Percentiles rank a stretch among this genome's conserved stretches.
These are phyloP conservation scores for Linum trigynum DNA, from an alignment of 345 rosid species.

Conservation along the genomic window DNA sequence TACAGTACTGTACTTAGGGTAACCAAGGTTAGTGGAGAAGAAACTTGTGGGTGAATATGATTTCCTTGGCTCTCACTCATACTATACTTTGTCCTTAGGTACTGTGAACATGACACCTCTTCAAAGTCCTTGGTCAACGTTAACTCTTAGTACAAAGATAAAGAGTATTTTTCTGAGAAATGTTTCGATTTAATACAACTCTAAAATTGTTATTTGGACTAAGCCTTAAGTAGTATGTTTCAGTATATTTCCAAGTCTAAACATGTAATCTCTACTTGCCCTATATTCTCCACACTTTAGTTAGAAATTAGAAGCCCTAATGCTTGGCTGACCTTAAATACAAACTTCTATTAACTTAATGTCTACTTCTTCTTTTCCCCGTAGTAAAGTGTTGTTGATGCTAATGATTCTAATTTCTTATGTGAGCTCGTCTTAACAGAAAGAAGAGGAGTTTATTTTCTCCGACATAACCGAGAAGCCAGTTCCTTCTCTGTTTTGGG, in stretches of 20 bases:
- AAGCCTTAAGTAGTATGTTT: neutral
- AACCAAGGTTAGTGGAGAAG: slow-evolving; percentile 51
- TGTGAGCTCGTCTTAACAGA: slow-evolving; percentile 39
- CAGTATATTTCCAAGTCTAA: neutral
- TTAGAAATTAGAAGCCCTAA: neutral
- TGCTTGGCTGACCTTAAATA: neutral
- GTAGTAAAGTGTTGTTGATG: neutral
- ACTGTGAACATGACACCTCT: neutral
- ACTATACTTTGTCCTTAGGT: slow-evolving; percentile 1
- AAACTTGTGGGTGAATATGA: neutral
- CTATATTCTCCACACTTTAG: neutral
- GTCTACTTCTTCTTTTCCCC: neutral
- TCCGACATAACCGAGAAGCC: slow-evolving; percentile 65
- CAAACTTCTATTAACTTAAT: neutral
- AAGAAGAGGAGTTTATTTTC: slow-evolving; percentile 89
- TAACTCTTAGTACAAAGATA: neutral
- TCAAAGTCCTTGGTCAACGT: neutral
- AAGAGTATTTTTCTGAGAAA: neutral
- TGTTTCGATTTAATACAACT: too few species aligned
- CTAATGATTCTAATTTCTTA: neutral
- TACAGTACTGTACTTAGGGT: slow-evolving; percentile 63
- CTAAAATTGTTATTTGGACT: neutral
- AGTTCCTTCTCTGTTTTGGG: slow-evolving; percentile 78
- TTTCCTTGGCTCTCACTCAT: neutral
- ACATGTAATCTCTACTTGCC: too few species aligned